Base-by-base conservation (phyloP, 2,329 filamentous ascomycete genomes). In the Parastagonospora nodorum region DNA sequence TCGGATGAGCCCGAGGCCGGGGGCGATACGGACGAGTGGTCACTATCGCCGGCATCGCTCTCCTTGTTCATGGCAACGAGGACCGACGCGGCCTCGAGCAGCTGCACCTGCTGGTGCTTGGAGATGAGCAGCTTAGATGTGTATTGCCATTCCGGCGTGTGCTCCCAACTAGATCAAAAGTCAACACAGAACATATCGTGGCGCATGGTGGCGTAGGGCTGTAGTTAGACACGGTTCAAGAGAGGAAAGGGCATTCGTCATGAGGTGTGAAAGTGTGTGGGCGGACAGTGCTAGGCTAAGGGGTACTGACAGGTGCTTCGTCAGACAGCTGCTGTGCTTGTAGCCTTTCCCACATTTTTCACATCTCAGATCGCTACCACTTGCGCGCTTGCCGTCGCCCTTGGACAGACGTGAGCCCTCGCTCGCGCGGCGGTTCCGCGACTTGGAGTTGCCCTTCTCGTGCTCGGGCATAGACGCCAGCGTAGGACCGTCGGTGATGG, bases 251-350 rank as follows among this genome's bases (percentile, higher is more conserved):
- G 71, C 64, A 72, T 71, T 73, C 68, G 69, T 66, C 63, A 61
- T 59, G 71, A 71, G 65, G 55, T 64, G 65, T 74, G 71, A 74
- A 74, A 71, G 67, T 72, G 68, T 74, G 72, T 74, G 75, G 72
- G 69, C 72, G 69, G 62, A 71, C 67, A 67, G 53, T 54, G 50
- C 46, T 60, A 53, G 63, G 72, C 70, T 74, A 72, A 80, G 83
- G 86, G 83, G 80, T 83, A 96, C 94, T 85, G 87, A 97, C 94
- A 97, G 88, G 87, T 99, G 94, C 86, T 97, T 99, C 75, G 90
- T 95, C 82, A 99, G 86, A 86, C 94, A 99, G 82, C 94, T 97
- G 86, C 92, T 96, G 84, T 99, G 94, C 87, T 99, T 99, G 86
- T 99, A 99, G 79, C 92, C 92, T 84, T 99, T 99, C 77, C 93